Evolutionary conservation across 2,329 filamentous ascomycete genomes (phyloP).

Genomic region (Colletotrichum eremochloae): DNA sequence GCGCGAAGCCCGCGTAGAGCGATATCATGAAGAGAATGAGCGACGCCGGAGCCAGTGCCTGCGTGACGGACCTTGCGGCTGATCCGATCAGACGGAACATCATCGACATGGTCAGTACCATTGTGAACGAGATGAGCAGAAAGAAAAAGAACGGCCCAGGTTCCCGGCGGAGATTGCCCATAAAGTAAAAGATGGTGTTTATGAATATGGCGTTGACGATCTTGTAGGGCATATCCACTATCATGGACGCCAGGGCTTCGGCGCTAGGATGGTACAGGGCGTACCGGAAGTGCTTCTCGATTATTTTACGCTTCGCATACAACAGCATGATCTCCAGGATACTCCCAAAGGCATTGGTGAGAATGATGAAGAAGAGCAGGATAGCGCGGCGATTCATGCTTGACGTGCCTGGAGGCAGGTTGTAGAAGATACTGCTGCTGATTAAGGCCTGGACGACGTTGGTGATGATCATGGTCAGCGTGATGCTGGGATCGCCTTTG

Average conservation of each 20-base stretch:
- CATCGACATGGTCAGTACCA: slow-evolving; percentile 75
- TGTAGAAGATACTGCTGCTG: slow-evolving; percentile 65
- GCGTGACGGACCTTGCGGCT: slow-evolving; percentile 63
- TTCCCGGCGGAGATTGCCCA: slow-evolving; percentile 59
- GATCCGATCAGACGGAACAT: slow-evolving; percentile 64
- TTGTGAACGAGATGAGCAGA: slow-evolving; percentile 70
- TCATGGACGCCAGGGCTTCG: slow-evolving; percentile 47
- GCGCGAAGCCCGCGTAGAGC: slow-evolving; percentile 63
- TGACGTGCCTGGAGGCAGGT: slow-evolving; percentile 56
- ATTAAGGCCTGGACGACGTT: slow-evolving; percentile 65
- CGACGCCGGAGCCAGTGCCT: slow-evolving; percentile 66
- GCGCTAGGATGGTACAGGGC: slow-evolving; percentile 56
- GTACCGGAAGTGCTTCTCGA: slow-evolving; percentile 57
- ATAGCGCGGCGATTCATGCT: slow-evolving; percentile 62
- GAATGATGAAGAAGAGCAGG: slow-evolving; percentile 66
- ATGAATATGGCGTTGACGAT: slow-evolving; percentile 50
- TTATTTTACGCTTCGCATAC: slow-evolving; percentile 53
- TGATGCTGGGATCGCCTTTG: slow-evolving; percentile 55
- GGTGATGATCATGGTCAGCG: slow-evolving; percentile 55
- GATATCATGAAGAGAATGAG: slow-evolving; percentile 61
- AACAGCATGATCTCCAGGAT: slow-evolving; percentile 55
- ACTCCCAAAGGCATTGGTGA: slow-evolving; percentile 64
- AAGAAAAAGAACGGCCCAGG: slow-evolving; percentile 76
- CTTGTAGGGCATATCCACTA: slow-evolving; percentile 53
- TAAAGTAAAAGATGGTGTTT: slow-evolving; percentile 59